Evolutionary conservation across 768 basidiomycete species (phyloP), one percentile per base, ranked within the genome.

Genomic region (Baorangia bicolor): DNA sequence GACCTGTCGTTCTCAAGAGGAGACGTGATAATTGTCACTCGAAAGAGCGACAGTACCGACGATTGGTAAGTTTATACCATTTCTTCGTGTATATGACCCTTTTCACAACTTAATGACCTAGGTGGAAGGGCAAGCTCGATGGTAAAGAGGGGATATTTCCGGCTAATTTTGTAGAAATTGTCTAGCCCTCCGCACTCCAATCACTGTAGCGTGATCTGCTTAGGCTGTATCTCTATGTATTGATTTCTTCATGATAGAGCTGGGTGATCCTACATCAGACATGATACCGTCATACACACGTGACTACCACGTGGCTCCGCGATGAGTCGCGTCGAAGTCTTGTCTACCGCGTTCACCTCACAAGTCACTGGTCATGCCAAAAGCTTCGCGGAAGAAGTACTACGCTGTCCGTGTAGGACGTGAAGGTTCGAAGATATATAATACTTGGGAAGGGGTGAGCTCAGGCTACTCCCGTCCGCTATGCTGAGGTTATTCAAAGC

Each of bases 151-250:
- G 91, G 0, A 80, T 87, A 42, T 92, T 93, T 69, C 90, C 90
- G 33, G 90, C 90, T 16, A 92, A 92, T 68, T 90, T 90, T 63
- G 87, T 91, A n/a, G 87, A 90, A 66, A 70, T 90, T 53, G 72
- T 78, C 27, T 80, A 66, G 57, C 16, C 12, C 13, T 52, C 21
- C 14, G 25, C 33, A 20, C 38, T 20, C 39, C 3, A 10, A 11
- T 30, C 49, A 14, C 13, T 48, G 46, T 49, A 45, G 40, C 35
- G 16, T 55, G 44, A 39, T 49, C 23, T 56, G 23, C 23, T 45
- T 45, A 25, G 35, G 40, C 14, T 59, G 50, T 56, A 42, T 54
- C 8, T 39, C 5, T 42, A 40, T 53, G 35, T 54, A 33, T 53
- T 34, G 13, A n/a, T 38, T 56, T 39, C 37, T 20, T 33, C 5